These are phyloP conservation scores for Lithospermum erythrorhizon DNA, from an alignment of 257 asterid species.

Conservation along the genomic window DNA sequence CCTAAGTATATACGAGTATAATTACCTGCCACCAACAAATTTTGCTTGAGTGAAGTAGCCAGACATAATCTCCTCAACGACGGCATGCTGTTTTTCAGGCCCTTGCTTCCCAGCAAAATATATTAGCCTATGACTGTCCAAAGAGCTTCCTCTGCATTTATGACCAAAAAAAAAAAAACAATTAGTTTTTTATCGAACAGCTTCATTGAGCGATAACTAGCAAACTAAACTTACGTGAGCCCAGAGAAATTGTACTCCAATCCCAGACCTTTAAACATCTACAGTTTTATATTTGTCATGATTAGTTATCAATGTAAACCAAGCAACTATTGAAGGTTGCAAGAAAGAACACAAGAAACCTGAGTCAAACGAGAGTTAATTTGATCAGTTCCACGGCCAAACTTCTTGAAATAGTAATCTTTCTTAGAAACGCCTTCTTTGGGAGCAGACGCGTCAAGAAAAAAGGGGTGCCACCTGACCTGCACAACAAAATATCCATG, in stretches of 20 bases:
- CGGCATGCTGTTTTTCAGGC: slow-evolving; percentile 58
- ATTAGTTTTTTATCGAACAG: background rate
- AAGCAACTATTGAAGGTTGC: background rate
- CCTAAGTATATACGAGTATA: background rate
- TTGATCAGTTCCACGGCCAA: slow-evolving; percentile 55
- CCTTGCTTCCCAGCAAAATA: slow-evolving; percentile 56
- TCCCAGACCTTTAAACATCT: slow-evolving; percentile 51
- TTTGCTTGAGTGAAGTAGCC: slow-evolving; percentile 81
- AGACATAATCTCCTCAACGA: slow-evolving; percentile 53
- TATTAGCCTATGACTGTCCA: slow-evolving; percentile 63
- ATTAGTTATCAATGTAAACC: background rate
- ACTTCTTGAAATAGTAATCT: slow-evolving; percentile 38
- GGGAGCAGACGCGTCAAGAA: slow-evolving; percentile 61
- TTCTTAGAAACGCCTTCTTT: slow-evolving; percentile 58
- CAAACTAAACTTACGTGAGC: slow-evolving; percentile 44
- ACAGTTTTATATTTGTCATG: slow-evolving; percentile 12
- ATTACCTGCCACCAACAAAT: slow-evolving; percentile 77
- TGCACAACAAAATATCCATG: slow-evolving; percentile 7
- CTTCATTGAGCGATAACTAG: background rate
- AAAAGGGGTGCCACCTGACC: slow-evolving; percentile 41
- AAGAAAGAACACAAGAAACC: slow-evolving; percentile 24
- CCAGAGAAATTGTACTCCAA: slow-evolving; percentile 42
- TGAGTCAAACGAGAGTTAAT: slow-evolving; percentile 54
- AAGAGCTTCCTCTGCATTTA: slow-evolving; percentile 42
- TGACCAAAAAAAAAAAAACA: slow-evolving; percentile 9